Base-by-base conservation (phyloP, 768 basidiomycete genomes). In the Dioszegia crocea region DNA sequence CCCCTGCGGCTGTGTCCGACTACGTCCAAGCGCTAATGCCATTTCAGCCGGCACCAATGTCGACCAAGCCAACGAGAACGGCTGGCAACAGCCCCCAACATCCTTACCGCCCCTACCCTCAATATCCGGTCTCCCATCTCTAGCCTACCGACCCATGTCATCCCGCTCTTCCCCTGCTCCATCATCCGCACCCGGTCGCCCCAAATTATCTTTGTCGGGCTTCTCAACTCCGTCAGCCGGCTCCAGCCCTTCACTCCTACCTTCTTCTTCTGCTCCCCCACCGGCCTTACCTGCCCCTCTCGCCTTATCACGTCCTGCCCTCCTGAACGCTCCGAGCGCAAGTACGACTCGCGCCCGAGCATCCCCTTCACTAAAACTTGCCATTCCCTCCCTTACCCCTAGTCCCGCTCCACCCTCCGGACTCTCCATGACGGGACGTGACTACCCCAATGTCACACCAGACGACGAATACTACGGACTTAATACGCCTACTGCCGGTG, bases 21-120 rank as follows among this genome's bases (percentile, higher is more conserved):
- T n/a, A n/a, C n/a, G 33, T 38, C 2, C 21, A 11, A 38, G 41
- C 47, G n/a, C n/a, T n/a, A n/a, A n/a, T 40, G 39, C 52, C 21
- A 12, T 31, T 41, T 2, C n/a, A 64, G 73, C 75, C 23, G 75
- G 75, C 8, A 63, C 61, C 17, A 65, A 74, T 33, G 70, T 74
- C 11, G 75, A 76, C 52, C 71, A 73, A 54, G 56, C 62, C 19
- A 62, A 62, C 31, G 61, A 71, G 57, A 67, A 61, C 11, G 72
- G 71, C 1, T 73, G 71, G 72, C 68, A 66, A 5, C 58, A 65
- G 27, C 67, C 66, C 10, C 38, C 62, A 26, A 50, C 56, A 3
- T 55, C 61, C 14, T 9, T n/a, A n/a, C n/a, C n/a, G n/a, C n/a
- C 19, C 19, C 12, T 14, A 23, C 45, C 45, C 45, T 8, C 23